These are phyloP conservation scores for Globisporangium okanoganense DNA, from an alignment of 352 stramenopile genomes.

Conservation along the genomic window DNA sequence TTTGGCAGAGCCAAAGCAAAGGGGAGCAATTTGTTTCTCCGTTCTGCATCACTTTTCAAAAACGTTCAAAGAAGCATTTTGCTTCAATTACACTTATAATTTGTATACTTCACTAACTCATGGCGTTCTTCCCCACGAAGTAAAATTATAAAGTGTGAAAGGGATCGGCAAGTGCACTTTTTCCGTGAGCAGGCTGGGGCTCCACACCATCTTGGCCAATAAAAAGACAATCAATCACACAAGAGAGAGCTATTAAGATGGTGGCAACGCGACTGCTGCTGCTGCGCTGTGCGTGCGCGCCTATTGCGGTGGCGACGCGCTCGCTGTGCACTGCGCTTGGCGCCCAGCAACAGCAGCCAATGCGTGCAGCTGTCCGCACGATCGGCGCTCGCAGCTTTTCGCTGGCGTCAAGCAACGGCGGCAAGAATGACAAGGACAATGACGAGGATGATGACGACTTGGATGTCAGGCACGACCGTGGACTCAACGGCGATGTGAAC, in stretches of 20 bases:
- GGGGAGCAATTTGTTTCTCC: too few species aligned
- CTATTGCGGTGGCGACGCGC: not conserved
- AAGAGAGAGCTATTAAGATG: too few species aligned
- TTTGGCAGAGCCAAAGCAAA: not conserved
- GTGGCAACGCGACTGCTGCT: conserved; percentile 10
- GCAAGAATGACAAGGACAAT: conserved; percentile 18
- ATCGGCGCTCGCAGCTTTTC: conserved; percentile 13
- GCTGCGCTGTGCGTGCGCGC: not conserved
- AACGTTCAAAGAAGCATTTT: too few species aligned
- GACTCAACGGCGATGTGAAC: conserved; percentile 28
- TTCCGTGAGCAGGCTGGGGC: too few species aligned
- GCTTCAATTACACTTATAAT: too few species aligned
- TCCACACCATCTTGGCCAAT: too few species aligned
- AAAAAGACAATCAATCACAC: too few species aligned
- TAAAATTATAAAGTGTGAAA: too few species aligned
- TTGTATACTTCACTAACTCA: too few species aligned
- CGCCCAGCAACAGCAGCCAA: not conserved
- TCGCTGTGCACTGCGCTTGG: not conserved
- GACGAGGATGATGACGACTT: conserved; percentile 12
- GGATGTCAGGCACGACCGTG: not conserved
- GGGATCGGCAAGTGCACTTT: too few species aligned
- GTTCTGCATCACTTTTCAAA: too few species aligned
- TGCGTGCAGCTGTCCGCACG: conserved; percentile 20
- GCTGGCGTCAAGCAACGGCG: not conserved
- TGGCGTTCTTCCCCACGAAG: too few species aligned